These are phyloP conservation scores for Coemansia sp. DNA, from an alignment of 192 early-diverging fungal genomes.

Conservation along the genomic window DNA sequence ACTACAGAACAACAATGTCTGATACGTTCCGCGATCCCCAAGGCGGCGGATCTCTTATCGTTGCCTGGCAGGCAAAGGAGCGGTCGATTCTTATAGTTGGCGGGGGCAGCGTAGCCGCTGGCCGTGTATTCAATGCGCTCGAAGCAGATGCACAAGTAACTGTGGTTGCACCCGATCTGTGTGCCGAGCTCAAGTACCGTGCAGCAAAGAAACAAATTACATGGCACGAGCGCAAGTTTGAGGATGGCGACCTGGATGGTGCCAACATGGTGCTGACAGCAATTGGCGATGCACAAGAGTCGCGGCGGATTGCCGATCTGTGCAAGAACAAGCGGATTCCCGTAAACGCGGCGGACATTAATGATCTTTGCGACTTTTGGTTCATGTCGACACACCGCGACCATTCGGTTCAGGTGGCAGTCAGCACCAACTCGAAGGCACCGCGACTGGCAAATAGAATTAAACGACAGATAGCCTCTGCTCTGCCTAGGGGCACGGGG, in stretches of 20 bases:
- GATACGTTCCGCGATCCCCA: conserved; percentile 53
- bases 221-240: conserved; percentile 51
- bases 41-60: conserved; percentile 76
- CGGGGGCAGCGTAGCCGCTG: conserved; percentile 80
- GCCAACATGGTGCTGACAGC: conserved; percentile 67
- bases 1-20: conserved; percentile 21
- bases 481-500: conserved; percentile 63
- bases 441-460: conserved; percentile 86
- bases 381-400: conserved; percentile 86
- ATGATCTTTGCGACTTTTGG: conserved; percentile 89
- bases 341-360: conserved; percentile 91
- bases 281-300: conserved; percentile 71
- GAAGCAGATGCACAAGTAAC: conserved; percentile 80
- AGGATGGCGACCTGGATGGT: conserved; percentile 49
- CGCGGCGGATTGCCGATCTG: conserved; percentile 63
- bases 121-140: conserved; percentile 76
- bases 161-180: conserved; percentile 70
- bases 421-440: conserved; percentile 85
- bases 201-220: conserved; percentile 59
- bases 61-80: conserved; percentile 75
- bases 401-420: conserved; percentile 83
- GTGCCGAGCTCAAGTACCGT: conserved; percentile 66
- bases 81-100: conserved; percentile 89
- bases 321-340: conserved; percentile 72
- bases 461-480: conserved; percentile 63